Base-by-base conservation (phyloP, 139 green algal species). In the Asterochloris erici region DNA sequence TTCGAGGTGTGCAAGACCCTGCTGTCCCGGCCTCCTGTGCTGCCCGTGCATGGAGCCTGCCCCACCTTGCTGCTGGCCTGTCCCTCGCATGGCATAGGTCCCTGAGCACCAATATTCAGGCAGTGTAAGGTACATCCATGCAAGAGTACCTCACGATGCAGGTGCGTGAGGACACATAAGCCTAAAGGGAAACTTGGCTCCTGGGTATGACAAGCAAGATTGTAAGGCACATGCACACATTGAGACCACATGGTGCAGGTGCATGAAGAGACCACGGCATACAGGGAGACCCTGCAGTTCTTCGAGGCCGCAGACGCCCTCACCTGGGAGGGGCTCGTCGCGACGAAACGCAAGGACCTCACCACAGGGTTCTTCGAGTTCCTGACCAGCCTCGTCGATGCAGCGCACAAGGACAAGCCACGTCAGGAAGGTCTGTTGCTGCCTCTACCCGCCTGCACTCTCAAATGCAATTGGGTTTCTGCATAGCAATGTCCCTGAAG, bases 291-390 rank as follows among this genome's bases (percentile, higher is more conserved):
- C 47, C 28, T 91, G 9, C 62, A 63, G 21, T 60, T 71, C 27
- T 92, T 91, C 80, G 70, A 83, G 74, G 63, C 81, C 0, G 61
- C 77, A 27, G 77, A 84, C 0, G 79, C 66, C 23, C 23, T 68
- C 10, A 83, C 90, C 68, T 94, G 89, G 90, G 90, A 94, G 82
- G 81, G 82, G 21, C 73, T 93, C 28, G 90, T 94, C 19, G 81
- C 81, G 17, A 16, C 28, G 24, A 63, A 83, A 15, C 86, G 89
- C 12, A 60, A 13, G 4, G 54, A 81, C 16, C 71, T 95, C 69
- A 84, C 74, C 14, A 12, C 75, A 0, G 86, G 89, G 60, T 95
- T 94, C 79, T 95, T 95, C 73, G 73, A 88, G 14, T 87, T 91
- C 78, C n/a, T 89, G 68, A 79, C 90, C 17, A 78, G 80, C 63